Evolutionary conservation across 1,139 yeast genomes (phyloP).

Genomic region (Kodamaea fungicola): DNA sequence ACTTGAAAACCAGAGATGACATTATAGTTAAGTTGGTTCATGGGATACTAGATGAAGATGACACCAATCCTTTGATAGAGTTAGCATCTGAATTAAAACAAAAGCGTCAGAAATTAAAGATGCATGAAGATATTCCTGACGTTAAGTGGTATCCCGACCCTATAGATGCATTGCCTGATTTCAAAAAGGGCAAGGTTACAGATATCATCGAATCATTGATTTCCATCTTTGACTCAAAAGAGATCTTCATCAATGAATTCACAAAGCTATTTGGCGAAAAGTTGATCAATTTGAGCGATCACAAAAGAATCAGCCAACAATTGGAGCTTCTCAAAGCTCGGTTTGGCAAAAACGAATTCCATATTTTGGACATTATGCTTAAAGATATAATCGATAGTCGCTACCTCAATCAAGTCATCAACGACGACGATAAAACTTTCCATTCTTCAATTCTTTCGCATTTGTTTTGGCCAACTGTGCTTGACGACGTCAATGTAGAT

Average conservation of each 20-base stretch:
- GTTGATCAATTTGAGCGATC: conserved; percentile 48
- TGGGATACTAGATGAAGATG: conserved; percentile 57
- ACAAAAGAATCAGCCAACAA: conserved; percentile 40
- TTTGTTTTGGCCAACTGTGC: conserved; percentile 51
- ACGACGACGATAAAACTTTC: conserved; percentile 10
- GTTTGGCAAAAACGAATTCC: conserved; percentile 66
- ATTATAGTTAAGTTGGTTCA: conserved; percentile 66
- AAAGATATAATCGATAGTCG: conserved; percentile 64
- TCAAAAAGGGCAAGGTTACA: conserved; percentile 57
- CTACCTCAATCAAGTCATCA: conserved; percentile 28
- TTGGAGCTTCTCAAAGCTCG: conserved; percentile 56
- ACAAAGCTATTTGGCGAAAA: conserved; percentile 61
- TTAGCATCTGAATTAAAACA: conserved; percentile 50
- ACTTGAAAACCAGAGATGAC: conserved; percentile 69
- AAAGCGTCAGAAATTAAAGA: background rate
- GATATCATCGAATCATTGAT: conserved; percentile 73
- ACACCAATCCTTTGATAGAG: conserved; percentile 40
- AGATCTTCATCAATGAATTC: conserved; percentile 70
- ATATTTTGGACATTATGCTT: conserved; percentile 80
- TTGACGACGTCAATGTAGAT: conserved; percentile 26
- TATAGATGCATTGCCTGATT: conserved; percentile 87
- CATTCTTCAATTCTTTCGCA: conserved; percentile 38
- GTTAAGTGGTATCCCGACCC: conserved; percentile 88
- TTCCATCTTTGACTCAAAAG: conserved; percentile 76
- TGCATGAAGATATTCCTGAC: conserved; percentile 31